Conservation (phyloP, 257 asterid species). For the Anisodus tanguticus region DNA sequence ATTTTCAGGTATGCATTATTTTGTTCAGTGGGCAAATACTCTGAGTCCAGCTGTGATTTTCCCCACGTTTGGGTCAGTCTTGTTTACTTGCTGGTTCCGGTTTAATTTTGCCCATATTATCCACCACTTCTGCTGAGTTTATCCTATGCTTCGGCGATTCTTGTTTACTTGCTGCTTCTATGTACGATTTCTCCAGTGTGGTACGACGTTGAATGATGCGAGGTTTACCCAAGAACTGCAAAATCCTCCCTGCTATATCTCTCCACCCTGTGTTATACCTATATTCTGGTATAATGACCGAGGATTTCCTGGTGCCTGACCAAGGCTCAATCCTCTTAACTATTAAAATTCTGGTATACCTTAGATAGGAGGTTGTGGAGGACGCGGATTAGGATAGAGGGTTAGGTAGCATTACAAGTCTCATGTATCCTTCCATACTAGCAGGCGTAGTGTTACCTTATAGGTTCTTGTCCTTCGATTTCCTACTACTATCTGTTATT, state of each 20-base stretch:
- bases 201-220: neutral
- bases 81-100: neutral
- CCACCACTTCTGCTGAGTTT: neutral
- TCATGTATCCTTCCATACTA: too few relatives aligned
- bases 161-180: neutral
- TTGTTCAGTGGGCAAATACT: neutral
- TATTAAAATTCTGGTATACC: neutral
- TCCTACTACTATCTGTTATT: too few relatives aligned
- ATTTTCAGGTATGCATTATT: constrained; percentile 63
- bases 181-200: neutral
- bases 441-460: too few relatives aligned
- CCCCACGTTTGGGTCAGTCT: too few relatives aligned
- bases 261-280: neutral
- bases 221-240: constrained; percentile 4
- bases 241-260: neutral
- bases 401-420: too few relatives aligned
- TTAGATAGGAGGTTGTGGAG: too few relatives aligned
- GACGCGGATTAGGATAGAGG: too few relatives aligned
- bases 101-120: neutral
- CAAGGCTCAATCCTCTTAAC: neutral
- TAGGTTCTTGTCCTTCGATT: too few relatives aligned
- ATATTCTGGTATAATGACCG: constrained; percentile 7
- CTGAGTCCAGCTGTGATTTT: neutral
- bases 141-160: neutral
- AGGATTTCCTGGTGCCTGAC: neutral